phyloP scores from a whole-genome alignment of 495 filamentous ascomycete genomes.

The Aspergillus homomorphus region DNA sequence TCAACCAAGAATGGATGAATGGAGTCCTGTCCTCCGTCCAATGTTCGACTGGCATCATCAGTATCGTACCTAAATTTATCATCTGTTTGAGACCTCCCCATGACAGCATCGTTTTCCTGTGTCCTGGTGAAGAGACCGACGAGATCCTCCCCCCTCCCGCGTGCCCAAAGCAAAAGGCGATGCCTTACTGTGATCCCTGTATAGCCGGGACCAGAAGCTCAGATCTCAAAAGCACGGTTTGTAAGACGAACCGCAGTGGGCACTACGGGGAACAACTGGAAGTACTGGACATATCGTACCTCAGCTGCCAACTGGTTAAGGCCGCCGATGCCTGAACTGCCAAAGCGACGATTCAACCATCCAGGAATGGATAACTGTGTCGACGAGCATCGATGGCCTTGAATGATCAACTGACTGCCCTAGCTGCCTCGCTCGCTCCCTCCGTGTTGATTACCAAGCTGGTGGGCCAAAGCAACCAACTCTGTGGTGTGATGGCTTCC shows the following conservation, averaged over 20 bases:
- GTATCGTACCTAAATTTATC: too few species aligned
- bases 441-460: neutral
- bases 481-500: neutral
- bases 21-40: too few species aligned
- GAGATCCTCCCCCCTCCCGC: neutral
- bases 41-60: too few species aligned
- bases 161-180: neutral
- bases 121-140: too few species aligned
- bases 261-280: neutral
- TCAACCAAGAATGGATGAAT: too few species aligned
- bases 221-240: neutral
- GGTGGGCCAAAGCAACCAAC: neutral
- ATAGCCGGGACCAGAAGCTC: neutral
- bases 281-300: neutral
- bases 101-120: neutral
- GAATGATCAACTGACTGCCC: neutral
- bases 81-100: neutral
- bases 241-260: neutral
- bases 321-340: neutral
- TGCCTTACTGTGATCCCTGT: neutral
- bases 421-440: neutral
- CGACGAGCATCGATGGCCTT: neutral
- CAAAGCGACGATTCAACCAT: neutral
- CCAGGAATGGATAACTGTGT: too few species aligned
- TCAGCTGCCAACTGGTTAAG: slow-evolving; percentile 1